These are phyloP conservation scores for Aspergillus luchuensis DNA, from an alignment of 2,329 filamentous ascomycete genomes.

Conservation along the genomic window DNA sequence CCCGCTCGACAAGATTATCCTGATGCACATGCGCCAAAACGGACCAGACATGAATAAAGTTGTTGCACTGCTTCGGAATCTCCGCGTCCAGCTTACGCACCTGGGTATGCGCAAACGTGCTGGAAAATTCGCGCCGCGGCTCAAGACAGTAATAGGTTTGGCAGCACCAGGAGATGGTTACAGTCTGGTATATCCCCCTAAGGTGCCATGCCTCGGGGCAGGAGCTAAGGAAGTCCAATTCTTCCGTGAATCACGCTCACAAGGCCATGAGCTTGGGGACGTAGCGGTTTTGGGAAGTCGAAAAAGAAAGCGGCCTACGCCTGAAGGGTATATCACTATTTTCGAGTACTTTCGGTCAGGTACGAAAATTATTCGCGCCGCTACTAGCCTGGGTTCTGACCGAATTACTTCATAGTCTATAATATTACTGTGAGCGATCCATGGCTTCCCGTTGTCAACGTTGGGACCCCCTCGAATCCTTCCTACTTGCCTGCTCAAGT, in stretches of 20 bases:
- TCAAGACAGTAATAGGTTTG: conserved; percentile 2
- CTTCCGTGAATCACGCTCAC: background rate
- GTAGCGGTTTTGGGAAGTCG: background rate
- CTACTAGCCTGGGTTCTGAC: background rate
- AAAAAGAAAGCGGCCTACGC: background rate
- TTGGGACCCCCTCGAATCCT: conserved; percentile 59
- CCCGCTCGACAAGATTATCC: background rate
- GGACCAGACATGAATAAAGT: background rate
- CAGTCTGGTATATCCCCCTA: background rate
- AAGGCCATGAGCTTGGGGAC: background rate
- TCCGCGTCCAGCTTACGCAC: conserved; percentile 1
- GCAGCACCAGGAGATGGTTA: conserved; percentile 4
- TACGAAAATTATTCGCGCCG: conserved; percentile 2
- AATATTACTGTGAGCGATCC: conserved; percentile 33
- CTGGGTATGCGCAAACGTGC: background rate
- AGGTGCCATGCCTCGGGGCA: background rate
- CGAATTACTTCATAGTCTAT: conserved; percentile 31
- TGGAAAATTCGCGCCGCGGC: background rate
- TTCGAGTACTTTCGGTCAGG: conserved; percentile 23
- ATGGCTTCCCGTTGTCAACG: conserved; percentile 63
- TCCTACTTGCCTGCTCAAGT: conserved; percentile 66
- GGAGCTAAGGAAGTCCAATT: conserved; percentile 9
- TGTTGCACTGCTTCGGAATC: background rate
- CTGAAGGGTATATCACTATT: conserved; percentile 22
- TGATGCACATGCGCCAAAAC: background rate